Evolutionary conservation across 352 stramenopile genomes (phyloP), one percentile per base, ranked within the genome.

Genomic region (Globisporangium solare): DNA sequence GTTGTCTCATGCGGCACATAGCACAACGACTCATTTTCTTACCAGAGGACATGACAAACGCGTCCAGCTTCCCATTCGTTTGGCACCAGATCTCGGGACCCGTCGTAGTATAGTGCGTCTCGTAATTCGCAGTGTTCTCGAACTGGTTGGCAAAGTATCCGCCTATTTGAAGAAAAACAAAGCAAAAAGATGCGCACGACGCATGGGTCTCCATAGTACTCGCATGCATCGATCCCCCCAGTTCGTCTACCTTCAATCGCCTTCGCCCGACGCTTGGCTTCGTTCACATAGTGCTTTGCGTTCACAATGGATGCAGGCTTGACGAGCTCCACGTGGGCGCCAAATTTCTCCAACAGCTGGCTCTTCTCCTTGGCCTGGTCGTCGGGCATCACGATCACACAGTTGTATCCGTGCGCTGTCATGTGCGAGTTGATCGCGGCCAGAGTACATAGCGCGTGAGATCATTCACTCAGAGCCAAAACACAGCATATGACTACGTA

Each of bases 141-240:
- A 99, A 99, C 68, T 99, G 97, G 66, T 99, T 89, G 39, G 97
- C 88, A 68, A 99, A 99, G 54, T 97, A 94, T 8, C 87, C 95
- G 24, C 88, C 86, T 91, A 51, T 1, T 20, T n/a, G n/a, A n/a
- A n/a, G n/a, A n/a, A n/a, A n/a, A n/a, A n/a, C n/a, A n/a, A n/a
- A n/a, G n/a, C n/a, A n/a, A 50, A 47, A 12, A 24, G 24, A 22
- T 47, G 11, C 42, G 56, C 47, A 12, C 18, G 59, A 13, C 10
- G 51, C 18, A 27, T 37, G 13, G 17, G 20, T 8, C 27, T 35
- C 27, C 27, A 35, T 35, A 35, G 10, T 35, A 35, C 6, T 11
- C 5, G 27, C 27, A 35, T 35, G 27, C 2, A n/a, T n/a, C n/a
- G 11, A 8, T n/a, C 24, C 35, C 40, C 27, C 42, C 68, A 22